Conservation (phyloP, 148 eudicot genomes). For the Camellia granthamiana region DNA sequence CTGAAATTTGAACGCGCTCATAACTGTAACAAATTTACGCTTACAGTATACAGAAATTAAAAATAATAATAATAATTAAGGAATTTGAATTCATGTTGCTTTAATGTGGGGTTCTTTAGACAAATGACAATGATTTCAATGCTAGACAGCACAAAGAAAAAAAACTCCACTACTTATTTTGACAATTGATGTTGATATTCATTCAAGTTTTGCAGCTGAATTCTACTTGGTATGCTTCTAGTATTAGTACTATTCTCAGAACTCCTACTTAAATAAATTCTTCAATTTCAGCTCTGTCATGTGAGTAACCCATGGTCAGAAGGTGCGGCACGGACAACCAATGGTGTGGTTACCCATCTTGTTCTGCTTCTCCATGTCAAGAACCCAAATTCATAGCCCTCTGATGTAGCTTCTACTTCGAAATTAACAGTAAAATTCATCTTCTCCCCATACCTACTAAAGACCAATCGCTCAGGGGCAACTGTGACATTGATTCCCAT, state of each 20-base stretch:
- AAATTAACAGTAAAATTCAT: slow-evolving; percentile 39
- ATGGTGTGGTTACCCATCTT: slow-evolving; percentile 32
- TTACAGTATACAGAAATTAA: too few species aligned
- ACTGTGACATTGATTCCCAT: slow-evolving; percentile 44
- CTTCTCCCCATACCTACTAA: slow-evolving; percentile 34
- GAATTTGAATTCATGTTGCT: not conserved
- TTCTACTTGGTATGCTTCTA: not conserved
- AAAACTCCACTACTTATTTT: not conserved
- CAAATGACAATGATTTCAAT: not conserved
- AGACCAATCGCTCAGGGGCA: slow-evolving; percentile 32
- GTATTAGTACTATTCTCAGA: not conserved
- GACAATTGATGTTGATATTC: too few species aligned
- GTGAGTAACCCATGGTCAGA: slow-evolving; percentile 26
- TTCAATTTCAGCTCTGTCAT: slow-evolving; percentile 8
- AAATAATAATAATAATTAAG: not conserved
- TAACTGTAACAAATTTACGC: too few species aligned
- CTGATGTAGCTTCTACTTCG: slow-evolving; percentile 29
- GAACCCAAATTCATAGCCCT: slow-evolving; percentile 42
- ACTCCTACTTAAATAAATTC: not conserved
- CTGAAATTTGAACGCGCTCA: too few species aligned
- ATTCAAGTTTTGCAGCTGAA: too few species aligned
- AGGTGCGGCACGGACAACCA: slow-evolving; percentile 30
- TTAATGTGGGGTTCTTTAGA: not conserved
- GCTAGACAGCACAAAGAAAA: not conserved
- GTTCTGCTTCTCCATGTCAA: slow-evolving; percentile 40